Evolutionary conservation across 768 basidiomycete species (phyloP).

Genomic region (Coprinopsis strossmayeri): DNA sequence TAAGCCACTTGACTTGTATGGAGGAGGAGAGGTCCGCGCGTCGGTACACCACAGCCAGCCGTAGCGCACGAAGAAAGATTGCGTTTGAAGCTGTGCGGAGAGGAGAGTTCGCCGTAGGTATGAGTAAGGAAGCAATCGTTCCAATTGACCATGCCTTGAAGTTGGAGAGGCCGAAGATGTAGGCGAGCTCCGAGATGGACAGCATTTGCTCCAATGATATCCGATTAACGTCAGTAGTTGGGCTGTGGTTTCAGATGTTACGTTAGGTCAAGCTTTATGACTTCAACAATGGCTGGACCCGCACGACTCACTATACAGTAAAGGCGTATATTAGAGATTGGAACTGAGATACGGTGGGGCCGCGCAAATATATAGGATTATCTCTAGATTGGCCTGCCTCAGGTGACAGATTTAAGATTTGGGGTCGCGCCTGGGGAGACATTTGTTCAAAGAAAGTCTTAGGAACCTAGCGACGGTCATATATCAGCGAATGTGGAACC

Average conservation of each 20-base stretch:
- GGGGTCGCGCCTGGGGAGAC: constrained; percentile 12
- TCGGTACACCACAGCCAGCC: constrained; percentile 26
- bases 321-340: constrained; percentile 31
- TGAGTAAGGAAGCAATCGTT: constrained; percentile 23
- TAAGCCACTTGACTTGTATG: constrained; percentile 10
- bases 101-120: constrained; percentile 17
- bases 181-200: constrained; percentile 33
- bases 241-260: constrained; percentile 17
- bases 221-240: constrained; percentile 18
- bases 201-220: constrained; percentile 29
- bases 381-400: constrained; percentile 16
- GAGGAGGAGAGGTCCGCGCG: constrained; percentile 11
- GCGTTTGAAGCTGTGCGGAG: constrained; percentile 21
- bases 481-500: background rate
- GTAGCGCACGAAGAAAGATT: constrained; percentile 26
- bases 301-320: constrained; percentile 30
- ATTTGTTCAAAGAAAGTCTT: constrained; percentile 17
- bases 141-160: constrained; percentile 31
- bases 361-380: constrained; percentile 30
- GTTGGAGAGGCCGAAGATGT: constrained; percentile 30
- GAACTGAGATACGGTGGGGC: constrained; percentile 32
- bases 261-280: constrained; percentile 2
- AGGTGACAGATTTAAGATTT: constrained; percentile 9
- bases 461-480: constrained; percentile 11
- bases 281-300: background rate